Percentiles rank a stretch among this genome's conserved stretches.
Evolutionary conservation across 441 rosid species (phyloP).

Genomic region (Populus tomentosa): DNA sequence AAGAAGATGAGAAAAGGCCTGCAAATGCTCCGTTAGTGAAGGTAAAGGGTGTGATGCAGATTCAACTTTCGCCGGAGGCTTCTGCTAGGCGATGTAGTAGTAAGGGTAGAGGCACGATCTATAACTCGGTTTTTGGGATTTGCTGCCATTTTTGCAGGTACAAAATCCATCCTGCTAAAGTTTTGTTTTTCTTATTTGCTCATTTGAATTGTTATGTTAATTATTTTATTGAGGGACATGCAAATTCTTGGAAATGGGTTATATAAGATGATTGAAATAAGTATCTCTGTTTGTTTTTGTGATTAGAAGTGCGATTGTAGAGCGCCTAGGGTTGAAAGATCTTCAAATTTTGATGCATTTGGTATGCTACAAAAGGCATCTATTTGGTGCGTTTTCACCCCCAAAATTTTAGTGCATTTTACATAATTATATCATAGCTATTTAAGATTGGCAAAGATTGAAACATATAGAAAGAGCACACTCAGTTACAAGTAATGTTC

Average conservation of each 20-base stretch:
- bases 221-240: background rate
- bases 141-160: conserved; percentile 55
- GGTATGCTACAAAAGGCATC: background rate
- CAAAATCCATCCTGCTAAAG: background rate
- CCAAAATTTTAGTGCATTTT: background rate
- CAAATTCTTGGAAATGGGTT: background rate
- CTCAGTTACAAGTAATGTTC: background rate
- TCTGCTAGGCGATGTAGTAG: conserved; percentile 38
- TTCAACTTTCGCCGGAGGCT: conserved; percentile 27
- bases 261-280: background rate
- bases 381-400: background rate
- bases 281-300: background rate
- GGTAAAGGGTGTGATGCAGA: conserved; percentile 1
- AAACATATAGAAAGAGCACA: background rate
- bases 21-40: conserved; percentile 32
- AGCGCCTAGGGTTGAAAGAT: background rate
- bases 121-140: conserved; percentile 37
- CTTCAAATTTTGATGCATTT: background rate
- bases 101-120: conserved; percentile 34
- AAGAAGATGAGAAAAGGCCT: conserved; percentile 17
- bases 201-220: background rate
- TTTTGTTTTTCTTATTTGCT: background rate
- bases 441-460: background rate
- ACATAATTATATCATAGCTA: background rate
- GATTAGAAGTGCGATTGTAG: background rate